Evolutionary conservation across 805 yeast genomes (phyloP).

Genomic region (Alloascoidea africana): DNA sequence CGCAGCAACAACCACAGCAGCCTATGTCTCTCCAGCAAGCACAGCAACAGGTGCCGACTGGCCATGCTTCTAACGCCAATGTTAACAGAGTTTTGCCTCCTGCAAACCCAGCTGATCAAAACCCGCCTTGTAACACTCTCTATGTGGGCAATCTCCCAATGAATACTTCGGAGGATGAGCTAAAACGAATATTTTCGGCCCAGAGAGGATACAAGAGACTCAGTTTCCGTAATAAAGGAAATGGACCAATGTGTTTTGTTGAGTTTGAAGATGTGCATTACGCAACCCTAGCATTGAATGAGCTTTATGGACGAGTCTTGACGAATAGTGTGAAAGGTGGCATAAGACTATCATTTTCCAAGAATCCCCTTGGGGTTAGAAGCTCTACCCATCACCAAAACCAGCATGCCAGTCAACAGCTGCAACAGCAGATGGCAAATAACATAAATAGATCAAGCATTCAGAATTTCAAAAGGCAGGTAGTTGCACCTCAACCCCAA

Average conservation of each 20-base stretch:
- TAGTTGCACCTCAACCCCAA: too few relatives aligned
- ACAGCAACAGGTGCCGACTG: too few relatives aligned
- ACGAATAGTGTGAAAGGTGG: conserved; percentile 91
- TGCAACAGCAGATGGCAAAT: too few relatives aligned
- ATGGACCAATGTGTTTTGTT: conserved; percentile 95
- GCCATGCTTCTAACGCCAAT: too few relatives aligned
- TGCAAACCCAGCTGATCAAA: conserved; percentile 97
- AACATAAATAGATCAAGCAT: too few relatives aligned
- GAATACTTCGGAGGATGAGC: conserved; percentile 88
- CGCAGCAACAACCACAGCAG: too few relatives aligned
- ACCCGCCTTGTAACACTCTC: conserved; percentile 95
- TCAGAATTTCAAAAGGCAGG: too few relatives aligned
- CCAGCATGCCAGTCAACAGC: conserved; percentile 9
- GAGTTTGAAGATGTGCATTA: conserved; percentile 93
- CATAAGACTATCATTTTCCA: conserved; percentile 82
- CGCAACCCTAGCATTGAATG: conserved; percentile 90
- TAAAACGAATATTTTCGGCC: conserved; percentile 71
- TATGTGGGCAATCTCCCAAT: conserved; percentile 97
- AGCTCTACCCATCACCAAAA: conserved; percentile 37
- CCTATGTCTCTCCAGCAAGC: too few relatives aligned
- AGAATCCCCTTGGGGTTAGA: conserved; percentile 94
- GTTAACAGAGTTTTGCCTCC: too few relatives aligned
- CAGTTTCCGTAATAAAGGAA: conserved; percentile 74
- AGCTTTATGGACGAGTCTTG: conserved; percentile 81
- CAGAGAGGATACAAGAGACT: conserved; percentile 89